phyloP scores from a whole-genome alignment of 306 rosid species.

The Glycine latifolia region DNA sequence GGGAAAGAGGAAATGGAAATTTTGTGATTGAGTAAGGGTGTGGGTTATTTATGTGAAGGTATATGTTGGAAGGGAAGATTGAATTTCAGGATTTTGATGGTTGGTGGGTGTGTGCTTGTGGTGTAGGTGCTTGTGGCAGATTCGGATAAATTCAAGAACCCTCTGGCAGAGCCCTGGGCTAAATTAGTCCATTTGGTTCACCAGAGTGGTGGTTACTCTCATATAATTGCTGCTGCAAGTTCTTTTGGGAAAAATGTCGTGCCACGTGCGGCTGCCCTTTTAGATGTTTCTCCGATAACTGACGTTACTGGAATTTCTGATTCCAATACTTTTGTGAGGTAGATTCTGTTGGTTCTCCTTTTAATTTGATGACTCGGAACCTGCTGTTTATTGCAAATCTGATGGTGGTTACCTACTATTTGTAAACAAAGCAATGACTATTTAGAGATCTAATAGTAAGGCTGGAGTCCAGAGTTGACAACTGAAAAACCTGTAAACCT shows the following conservation, averaged over 20 bases:
- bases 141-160: constrained; percentile 69
- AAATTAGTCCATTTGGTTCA: constrained; percentile 78
- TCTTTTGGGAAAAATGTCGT: constrained; percentile 89
- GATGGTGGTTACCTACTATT: background rate
- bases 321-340: constrained; percentile 77
- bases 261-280: constrained; percentile 85
- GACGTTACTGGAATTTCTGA: constrained; percentile 76
- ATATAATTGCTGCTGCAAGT: constrained; percentile 76
- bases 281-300: constrained; percentile 86
- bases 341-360: constrained; percentile 1
- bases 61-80: constrained; percentile 26
- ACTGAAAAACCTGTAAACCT: constrained; percentile 24
- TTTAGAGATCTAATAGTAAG: constrained; percentile 11
- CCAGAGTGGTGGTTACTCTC: constrained; percentile 74
- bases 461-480: constrained; percentile 16
- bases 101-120: constrained; percentile 42
- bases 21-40: constrained; percentile 13
- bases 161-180: constrained; percentile 92
- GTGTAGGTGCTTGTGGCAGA: constrained; percentile 87
- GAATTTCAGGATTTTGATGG: constrained; percentile 37
- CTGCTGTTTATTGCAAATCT: background rate
- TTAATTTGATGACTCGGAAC: background rate
- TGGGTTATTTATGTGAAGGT: background rate
- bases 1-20: constrained; percentile 2
- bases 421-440: constrained; percentile 2